Evolutionary conservation across 1,139 yeast species (phyloP), one percentile per base, ranked within the genome.

Genomic region (Pichia sp.): DNA sequence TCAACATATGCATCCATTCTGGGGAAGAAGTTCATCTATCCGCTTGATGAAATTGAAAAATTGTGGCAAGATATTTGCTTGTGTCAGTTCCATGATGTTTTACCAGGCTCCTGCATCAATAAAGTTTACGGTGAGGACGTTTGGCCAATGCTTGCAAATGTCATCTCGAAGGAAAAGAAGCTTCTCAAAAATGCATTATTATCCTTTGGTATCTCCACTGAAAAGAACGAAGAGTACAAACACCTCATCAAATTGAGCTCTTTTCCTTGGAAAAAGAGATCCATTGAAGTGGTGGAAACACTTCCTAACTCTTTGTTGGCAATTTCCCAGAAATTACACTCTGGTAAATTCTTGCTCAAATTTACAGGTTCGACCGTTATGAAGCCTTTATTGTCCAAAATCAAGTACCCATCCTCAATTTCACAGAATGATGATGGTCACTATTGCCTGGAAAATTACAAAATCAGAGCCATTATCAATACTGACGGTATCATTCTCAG

Each of bases 81-180:
- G 44, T 87, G 95, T 57, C 97, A 91, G 57, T 91, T 91, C 64
- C 98, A 91, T 58, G 97, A 91, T 63, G 96, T 91, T 13, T 68
- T 91, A 40, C 97, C 98, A 6, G 98, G 98, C 3, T 81, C 95
- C 19, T 85, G 95, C 60, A 91, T 91, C 52, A 96, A 87, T 42
- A 78, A 85, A 80, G 96, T 91, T 17, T 91, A 91, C 58, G 74
- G 74, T 42, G 87, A 86, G 44, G 97, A 91, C 54, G 96, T 88
- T n/a, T 73, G 78, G 52, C 87, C 87, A 20, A 78, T 84, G 73
- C 69, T 87, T 51, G 66, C 64, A 4, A 62, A 67, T 18, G 80
- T 80, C 18, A 65, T 81, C 44, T 58, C 63, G 25, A 63, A 64
- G 15, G 77, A 82, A 26, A 68, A 72, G 30, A 50, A 63, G 16